A percentile compares a stretch with the other conserved stretches of the same genome.
Evolutionary conservation across 352 stramenopile genomes (phyloP).

Genomic region (Pythium scleroteichum): DNA sequence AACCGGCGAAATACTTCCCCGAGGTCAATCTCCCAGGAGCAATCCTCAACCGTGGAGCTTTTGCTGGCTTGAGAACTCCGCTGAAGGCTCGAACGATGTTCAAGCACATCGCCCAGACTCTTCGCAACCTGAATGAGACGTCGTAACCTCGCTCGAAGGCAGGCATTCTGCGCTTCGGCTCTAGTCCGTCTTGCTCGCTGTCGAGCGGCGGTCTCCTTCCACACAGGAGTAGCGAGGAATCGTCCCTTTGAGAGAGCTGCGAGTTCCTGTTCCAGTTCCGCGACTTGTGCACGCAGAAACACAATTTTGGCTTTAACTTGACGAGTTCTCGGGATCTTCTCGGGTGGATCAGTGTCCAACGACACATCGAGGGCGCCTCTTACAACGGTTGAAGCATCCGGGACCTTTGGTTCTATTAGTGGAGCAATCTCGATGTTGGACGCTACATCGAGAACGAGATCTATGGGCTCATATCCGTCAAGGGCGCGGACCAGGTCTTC

Average conservation of each 20-base stretch:
- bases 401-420: too few relatives aligned
- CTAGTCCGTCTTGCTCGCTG: slow-evolving; percentile 1
- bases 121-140: slow-evolving; percentile 20
- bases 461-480: too few relatives aligned
- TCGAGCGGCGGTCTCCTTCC: slow-evolving; percentile 11
- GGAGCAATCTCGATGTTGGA: neutral
- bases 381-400: too few relatives aligned
- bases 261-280: slow-evolving; percentile 12
- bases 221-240: neutral
- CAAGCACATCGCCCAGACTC: slow-evolving; percentile 12
- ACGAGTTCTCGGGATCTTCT: slow-evolving; percentile 3
- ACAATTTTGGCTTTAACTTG: slow-evolving; percentile 1
- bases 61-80: too few relatives aligned
- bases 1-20: slow-evolving; percentile 12
- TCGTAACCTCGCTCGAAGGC: slow-evolving; percentile 8
- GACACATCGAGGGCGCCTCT: too few relatives aligned
- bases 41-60: neutral
- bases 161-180: slow-evolving; percentile 11
- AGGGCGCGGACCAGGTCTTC: too few relatives aligned
- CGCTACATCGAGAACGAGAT: neutral
- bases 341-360: neutral
- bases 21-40: slow-evolving; percentile 14
- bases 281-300: slow-evolving; percentile 11
- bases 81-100: neutral
- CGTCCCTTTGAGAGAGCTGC: neutral